phyloP scores from a whole-genome alignment of 1,139 yeast genomes.

The Lodderomyces elongisporus region DNA sequence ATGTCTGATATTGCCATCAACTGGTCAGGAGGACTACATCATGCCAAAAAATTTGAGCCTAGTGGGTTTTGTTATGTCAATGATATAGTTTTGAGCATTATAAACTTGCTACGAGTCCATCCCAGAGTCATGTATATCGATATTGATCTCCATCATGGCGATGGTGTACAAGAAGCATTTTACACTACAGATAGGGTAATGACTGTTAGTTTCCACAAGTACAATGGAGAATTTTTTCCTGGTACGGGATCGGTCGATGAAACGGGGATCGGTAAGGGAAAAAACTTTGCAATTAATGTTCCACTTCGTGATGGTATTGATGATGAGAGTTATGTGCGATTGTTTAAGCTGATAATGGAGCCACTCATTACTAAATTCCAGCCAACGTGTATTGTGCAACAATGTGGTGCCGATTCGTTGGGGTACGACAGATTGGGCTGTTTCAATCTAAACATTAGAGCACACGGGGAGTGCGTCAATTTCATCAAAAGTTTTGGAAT shows the following conservation, averaged over 20 bases:
- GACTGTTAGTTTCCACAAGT: constrained; percentile 94
- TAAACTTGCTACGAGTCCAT: constrained; percentile 77
- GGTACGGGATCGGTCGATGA: constrained; percentile 92
- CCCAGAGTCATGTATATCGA: constrained; percentile 92
- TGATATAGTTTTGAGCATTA: constrained; percentile 85
- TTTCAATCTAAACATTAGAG: constrained; percentile 83
- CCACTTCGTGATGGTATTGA: constrained; percentile 95
- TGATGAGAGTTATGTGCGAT: constrained; percentile 76
- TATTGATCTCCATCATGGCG: constrained; percentile 96
- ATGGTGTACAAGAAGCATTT: constrained; percentile 97
- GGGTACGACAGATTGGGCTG: constrained; percentile 94
- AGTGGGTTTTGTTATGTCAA: constrained; percentile 94
- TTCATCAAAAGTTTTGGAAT: constrained; percentile 81
- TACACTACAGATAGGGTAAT: constrained; percentile 92
- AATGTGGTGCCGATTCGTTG: constrained; percentile 95
- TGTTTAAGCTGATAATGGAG: constrained; percentile 81
- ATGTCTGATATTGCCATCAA: constrained; percentile 94
- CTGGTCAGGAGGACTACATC: constrained; percentile 97
- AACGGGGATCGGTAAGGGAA: constrained; percentile 81
- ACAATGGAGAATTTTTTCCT: constrained; percentile 93
- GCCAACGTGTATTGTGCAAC: constrained; percentile 91
- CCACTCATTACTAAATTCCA: constrained; percentile 78
- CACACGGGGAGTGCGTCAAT: constrained; percentile 93
- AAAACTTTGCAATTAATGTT: constrained; percentile 83
- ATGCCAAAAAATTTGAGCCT: constrained; percentile 91